phyloP scores from a whole-genome alignment of 257 asterid species.

The Nemophila menziesii region DNA sequence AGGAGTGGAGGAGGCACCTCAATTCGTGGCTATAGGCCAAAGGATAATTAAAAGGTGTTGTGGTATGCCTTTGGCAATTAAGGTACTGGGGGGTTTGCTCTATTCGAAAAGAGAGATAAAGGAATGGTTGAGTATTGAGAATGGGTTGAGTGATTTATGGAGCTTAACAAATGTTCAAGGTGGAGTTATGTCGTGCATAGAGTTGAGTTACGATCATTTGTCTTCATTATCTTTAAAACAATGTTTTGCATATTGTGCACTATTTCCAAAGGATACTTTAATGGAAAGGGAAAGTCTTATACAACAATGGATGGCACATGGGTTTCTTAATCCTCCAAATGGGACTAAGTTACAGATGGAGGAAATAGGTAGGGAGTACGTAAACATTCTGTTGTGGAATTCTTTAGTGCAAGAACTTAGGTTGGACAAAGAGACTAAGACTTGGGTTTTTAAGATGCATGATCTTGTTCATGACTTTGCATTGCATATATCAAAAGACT shows the following conservation, averaged over 20 bases:
- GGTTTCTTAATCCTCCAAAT: constrained; percentile 1
- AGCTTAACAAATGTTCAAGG: background rate
- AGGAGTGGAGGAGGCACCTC: background rate
- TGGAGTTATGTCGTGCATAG: background rate
- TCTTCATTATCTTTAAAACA: constrained; percentile 2
- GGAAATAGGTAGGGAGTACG: constrained; percentile 1
- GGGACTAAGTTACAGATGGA: constrained; percentile 1
- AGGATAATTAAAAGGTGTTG: background rate
- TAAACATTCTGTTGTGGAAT: background rate
- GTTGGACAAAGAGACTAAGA: background rate
- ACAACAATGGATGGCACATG: constrained; percentile 14
- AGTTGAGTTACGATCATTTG: constrained; percentile 8
- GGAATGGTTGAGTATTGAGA: constrained; percentile 1
- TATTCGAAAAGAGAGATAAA: background rate
- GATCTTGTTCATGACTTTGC: constrained; percentile 10
- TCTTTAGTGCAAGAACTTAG: constrained; percentile 1
- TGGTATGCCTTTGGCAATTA: background rate
- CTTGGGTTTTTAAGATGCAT: constrained; percentile 3
- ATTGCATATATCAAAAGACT: background rate
- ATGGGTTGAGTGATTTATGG: background rate
- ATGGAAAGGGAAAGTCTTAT: constrained; percentile 3
- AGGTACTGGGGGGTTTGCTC: background rate
- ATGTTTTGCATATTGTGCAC: constrained; percentile 13
- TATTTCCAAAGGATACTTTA: background rate
- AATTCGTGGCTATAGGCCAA: background rate